Evolutionary conservation across 2,329 filamentous ascomycete species (phyloP).

Genomic region (Neocatenulostroma microsporum): DNA sequence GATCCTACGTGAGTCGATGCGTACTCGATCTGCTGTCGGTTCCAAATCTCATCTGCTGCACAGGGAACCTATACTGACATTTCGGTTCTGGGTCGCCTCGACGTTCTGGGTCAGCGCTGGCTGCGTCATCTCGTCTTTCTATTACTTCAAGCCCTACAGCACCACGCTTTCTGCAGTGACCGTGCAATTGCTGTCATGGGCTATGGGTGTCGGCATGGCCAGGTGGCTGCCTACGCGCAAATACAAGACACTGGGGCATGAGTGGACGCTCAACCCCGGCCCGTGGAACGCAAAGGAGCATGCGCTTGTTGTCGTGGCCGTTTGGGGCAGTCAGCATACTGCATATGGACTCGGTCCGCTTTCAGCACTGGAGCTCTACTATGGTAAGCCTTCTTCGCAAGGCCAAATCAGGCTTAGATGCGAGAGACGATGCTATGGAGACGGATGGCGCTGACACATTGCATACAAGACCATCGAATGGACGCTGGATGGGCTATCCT

Average conservation of each 20-base stretch:
- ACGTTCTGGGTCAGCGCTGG: constrained; percentile 13
- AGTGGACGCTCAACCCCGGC: constrained; percentile 28
- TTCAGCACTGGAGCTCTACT: constrained; percentile 13
- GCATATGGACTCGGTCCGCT: constrained; percentile 12
- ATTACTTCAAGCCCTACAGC: constrained; percentile 15
- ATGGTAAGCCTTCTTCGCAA: too few species aligned
- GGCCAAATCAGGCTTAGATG: too few species aligned
- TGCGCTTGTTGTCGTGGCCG: constrained; percentile 28
- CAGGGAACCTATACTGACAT: constrained; percentile 14
- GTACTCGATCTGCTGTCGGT: too few species aligned
- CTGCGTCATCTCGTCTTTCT: constrained; percentile 12
- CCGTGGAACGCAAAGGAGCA: constrained; percentile 32
- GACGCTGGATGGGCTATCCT: constrained; percentile 10
- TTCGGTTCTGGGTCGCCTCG: constrained; percentile 14
- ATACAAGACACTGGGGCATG: constrained; percentile 22
- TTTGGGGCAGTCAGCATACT: constrained; percentile 20
- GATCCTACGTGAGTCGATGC: too few species aligned
- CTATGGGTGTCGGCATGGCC: constrained; percentile 12
- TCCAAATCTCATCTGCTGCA: too few species aligned
- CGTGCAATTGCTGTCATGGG: constrained; percentile 11
- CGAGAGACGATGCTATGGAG: too few species aligned
- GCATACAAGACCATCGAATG: constrained; percentile 9
- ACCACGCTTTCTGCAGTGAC: constrained; percentile 7
- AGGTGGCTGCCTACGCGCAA: constrained; percentile 18
- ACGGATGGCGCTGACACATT: too few species aligned